Base-by-base conservation (phyloP, 371 early-diverging fungal species). In the Mortierella sp. region DNA sequence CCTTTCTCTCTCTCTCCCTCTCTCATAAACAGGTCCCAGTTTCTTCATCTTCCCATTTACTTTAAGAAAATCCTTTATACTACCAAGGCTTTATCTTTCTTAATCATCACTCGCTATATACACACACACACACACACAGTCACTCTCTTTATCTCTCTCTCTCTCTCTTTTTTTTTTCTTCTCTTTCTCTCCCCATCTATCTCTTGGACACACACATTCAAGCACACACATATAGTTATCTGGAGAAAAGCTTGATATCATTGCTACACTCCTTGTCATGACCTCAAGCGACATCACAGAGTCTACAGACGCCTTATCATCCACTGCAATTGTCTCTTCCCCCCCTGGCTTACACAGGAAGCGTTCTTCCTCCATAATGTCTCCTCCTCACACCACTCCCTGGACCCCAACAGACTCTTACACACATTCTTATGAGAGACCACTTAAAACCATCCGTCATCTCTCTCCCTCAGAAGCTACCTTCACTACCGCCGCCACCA, bases 221-320 rank as follows among this genome's bases (percentile, higher is more conserved):
- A 30, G 9, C 43, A 43, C n/a, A 49, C 20, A 20, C 49, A 20
- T 20, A 26, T 26, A 55, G 3, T 5, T 12, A 26, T 6, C 3
- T 26, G 8, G 9, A 3, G 28, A 55, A 26, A 12, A 12, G 28
- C 16, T 12, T 51, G 47, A 45, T 18, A 55, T 8, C 8, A 24
- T 26, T 28, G 22, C 26, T 9, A 55, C 10, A 60, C 52, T 35
- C 18, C 37, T 65, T 61, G 45, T 32, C 30, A 78, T 78, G 74
- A 78, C 78, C 45, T 73, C 70, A 30, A 73, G 78, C 47, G 73
- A 69, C 51, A 73, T 66, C 47, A 73, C 37, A 66, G 73, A 78
- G 64, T 60, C 72, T 57, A 40, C 45, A 62, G 55, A 64, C 28
- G 49, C 58, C 20, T 35, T 72, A 51, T 20, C 64, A 37, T 68